phyloP scores from a whole-genome alignment of 2,329 filamentous ascomycete species.

The Hypoxylon sp. region DNA sequence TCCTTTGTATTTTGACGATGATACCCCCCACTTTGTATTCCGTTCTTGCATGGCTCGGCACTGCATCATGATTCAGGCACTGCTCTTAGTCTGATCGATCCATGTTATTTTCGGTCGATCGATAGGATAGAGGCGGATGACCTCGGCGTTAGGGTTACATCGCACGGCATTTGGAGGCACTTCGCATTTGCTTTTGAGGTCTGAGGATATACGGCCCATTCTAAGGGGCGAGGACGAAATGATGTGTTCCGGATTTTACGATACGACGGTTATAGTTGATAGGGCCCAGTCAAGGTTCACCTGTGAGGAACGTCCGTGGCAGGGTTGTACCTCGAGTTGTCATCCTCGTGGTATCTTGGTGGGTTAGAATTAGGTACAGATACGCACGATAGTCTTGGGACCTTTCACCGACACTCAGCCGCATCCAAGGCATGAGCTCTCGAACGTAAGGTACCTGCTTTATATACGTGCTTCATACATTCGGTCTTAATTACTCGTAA shows the following conservation, averaged over 20 bases:
- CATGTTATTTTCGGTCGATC: neutral
- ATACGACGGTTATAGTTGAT: neutral
- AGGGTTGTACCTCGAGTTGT: neutral
- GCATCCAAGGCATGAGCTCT: neutral
- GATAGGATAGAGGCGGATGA: neutral
- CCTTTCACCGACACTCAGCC: neutral
- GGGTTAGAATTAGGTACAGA: neutral
- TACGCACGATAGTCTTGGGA: neutral
- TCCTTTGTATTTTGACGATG: neutral
- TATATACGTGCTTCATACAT: neutral
- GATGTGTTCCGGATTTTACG: neutral
- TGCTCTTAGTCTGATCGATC: neutral
- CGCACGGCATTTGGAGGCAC: neutral
- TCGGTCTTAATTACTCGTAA: neutral
- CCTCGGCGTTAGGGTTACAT: neutral
- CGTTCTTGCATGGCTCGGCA: slow-evolving; percentile 11
- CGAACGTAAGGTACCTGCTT: neutral
- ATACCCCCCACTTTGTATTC: slow-evolving; percentile 30
- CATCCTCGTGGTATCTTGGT: neutral
- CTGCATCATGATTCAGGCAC: slow-evolving; percentile 1
- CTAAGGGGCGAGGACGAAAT: neutral
- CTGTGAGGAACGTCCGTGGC: no score
- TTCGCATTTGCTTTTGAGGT: neutral
- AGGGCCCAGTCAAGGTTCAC: neutral
- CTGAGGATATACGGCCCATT: neutral